phyloP scores from a whole-genome alignment of 2,329 filamentous ascomycete genomes.

The Exophiala sideris region DNA sequence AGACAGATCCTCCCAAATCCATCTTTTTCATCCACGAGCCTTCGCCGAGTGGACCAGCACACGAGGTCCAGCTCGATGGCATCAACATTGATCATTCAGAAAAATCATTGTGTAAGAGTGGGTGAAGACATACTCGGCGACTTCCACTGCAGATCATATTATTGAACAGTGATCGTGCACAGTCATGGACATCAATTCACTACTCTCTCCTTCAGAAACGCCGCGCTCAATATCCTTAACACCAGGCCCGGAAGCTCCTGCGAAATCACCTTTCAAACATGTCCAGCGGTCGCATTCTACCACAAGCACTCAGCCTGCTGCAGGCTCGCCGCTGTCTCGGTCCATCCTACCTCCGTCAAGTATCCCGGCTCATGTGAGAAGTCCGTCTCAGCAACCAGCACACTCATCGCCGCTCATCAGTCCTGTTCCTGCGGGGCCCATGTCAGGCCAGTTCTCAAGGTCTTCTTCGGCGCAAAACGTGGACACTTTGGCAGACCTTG shows the following conservation, averaged over 20 bases:
- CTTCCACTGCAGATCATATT: not conserved
- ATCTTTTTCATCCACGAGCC: not conserved
- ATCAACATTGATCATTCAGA: not conserved
- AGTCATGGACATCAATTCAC: slow-evolving; percentile 28
- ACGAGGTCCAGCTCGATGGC: slow-evolving; percentile 9
- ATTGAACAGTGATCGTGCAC: not conserved
- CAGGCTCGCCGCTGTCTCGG: slow-evolving; percentile 42
- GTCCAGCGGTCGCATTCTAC: slow-evolving; percentile 37
- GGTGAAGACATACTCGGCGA: slow-evolving; percentile 2
- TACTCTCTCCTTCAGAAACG: slow-evolving; percentile 25
- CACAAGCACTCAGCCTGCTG: slow-evolving; percentile 25
- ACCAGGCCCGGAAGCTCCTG: slow-evolving; percentile 33
- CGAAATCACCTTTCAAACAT: slow-evolving; percentile 36
- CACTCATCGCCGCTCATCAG: slow-evolving; percentile 38
- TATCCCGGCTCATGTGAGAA: slow-evolving; percentile 37
- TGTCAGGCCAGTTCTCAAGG: slow-evolving; percentile 36
- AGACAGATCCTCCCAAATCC: too few species aligned
- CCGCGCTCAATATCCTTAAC: slow-evolving; percentile 13
- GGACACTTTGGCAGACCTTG: slow-evolving; percentile 48
- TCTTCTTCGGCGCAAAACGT: slow-evolving; percentile 47
- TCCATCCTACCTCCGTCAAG: slow-evolving; percentile 29
- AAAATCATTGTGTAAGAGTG: slow-evolving; percentile 11
- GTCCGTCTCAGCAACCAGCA: slow-evolving; percentile 36
- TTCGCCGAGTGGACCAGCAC: not conserved
- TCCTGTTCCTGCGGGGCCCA: slow-evolving; percentile 37